Evolutionary conservation across 768 basidiomycete species (phyloP), one percentile per base, ranked within the genome.

Genomic region (Pisolithus marmoratus): DNA sequence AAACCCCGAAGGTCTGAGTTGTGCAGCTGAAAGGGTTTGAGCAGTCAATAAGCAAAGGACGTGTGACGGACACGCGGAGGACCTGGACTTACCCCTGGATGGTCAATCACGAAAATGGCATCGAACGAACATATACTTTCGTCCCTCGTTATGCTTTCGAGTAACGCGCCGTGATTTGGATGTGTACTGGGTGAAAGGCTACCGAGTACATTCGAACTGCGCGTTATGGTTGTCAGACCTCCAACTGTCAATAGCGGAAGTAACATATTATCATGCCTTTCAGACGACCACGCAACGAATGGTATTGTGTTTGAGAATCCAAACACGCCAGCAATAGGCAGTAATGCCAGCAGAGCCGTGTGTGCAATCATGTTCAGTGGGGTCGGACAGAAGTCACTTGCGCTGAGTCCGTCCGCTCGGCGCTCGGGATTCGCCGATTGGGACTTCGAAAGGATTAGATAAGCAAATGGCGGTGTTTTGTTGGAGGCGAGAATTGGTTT

Each of bases 1-100:
- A 90, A 79, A 9, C 69, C 66, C 27, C 84, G 82, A 38, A 90
- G 71, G 71, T 90, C 87, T n/a, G 86, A 83, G 23, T 85, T 83
- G 59, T 85, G 88, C 4, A 87, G 70, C 88, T 90, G 59, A 14
- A 20, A 26, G 9, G 38, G 23, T 34, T 34, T 48, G 59, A 55
- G 29, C 55, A 27, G 36, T 50, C 24, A 41, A n/a, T n/a, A n/a
- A 46, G 29, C 48, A 36, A 5, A 48, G 42, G 20, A 38, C 20
- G 34, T 37, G 11, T 29, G 29, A 11, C 29, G 11, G 29, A 36
- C 24, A 3, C 37, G 29, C 48, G 15, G 29, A 23, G 52, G 2
- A 41, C 40, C 34, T 49, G 19, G 11, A 74, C 84, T 54, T 64
- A 90, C 89, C 22, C 87, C 85, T 9, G 83, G 80, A 48, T 90